Evolutionary conservation across 768 basidiomycete genomes (phyloP).

Genomic region (Leccinellum albellum): DNA sequence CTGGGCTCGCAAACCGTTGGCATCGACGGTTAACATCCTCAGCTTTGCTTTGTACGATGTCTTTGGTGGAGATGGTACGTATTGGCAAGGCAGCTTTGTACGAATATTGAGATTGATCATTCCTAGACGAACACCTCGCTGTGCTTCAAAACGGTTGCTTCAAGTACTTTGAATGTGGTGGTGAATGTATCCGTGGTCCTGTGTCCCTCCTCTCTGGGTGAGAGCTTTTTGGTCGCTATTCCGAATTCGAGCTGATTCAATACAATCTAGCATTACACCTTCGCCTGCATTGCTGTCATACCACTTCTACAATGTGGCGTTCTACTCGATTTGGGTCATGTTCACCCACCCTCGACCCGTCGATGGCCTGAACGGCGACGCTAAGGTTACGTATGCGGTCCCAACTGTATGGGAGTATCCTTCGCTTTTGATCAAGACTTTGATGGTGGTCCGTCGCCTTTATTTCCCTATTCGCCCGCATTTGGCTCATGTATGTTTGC

Average conservation of each 20-base stretch:
- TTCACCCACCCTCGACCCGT: conserved; percentile 58
- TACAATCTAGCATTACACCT: conserved; percentile 58
- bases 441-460: conserved; percentile 65
- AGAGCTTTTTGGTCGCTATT: conserved; percentile 23
- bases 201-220: conserved; percentile 88
- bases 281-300: conserved; percentile 77
- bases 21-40: conserved; percentile 87
- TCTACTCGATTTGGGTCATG: conserved; percentile 90
- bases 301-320: conserved; percentile 95
- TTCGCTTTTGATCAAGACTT: conserved; percentile 50
- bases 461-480: neutral
- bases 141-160: conserved; percentile 84
- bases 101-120: neutral
- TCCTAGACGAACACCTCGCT: conserved; percentile 55
- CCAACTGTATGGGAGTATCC: conserved; percentile 69
- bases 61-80: conserved; percentile 89
- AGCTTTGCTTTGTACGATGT: conserved; percentile 92
- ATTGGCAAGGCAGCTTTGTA: neutral
- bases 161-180: conserved; percentile 94
- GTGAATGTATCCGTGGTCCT: conserved; percentile 83
- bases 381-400: conserved; percentile 37
- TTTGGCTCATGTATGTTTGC: neutral
- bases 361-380: conserved; percentile 5
- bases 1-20: conserved; percentile 79
- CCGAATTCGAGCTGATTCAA: neutral